A percentile compares a stretch with the other conserved stretches of the same genome.
phyloP scores from a whole-genome alignment of 1,284 basidiomycete species.

The Takashimella koratensis region DNA sequence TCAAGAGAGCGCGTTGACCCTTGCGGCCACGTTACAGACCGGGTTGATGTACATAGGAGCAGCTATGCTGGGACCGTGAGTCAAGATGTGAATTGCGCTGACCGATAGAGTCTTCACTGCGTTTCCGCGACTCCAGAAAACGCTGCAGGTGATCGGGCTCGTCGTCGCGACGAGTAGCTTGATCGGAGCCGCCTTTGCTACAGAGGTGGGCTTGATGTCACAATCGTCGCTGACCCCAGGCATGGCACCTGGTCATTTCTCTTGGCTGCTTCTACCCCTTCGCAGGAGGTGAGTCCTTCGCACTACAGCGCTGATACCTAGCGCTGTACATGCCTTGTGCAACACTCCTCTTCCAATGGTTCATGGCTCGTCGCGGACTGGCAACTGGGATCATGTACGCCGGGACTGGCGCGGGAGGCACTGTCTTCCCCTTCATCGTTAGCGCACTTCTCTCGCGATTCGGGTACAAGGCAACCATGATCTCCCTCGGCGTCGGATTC shows the following conservation, averaged over 20 bases:
- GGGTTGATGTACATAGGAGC: constrained; percentile 44
- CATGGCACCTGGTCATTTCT: constrained; percentile 45
- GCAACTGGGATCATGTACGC: constrained; percentile 46
- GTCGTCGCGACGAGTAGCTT: constrained; percentile 23
- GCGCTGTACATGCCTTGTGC: constrained; percentile 46
- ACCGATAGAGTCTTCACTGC: constrained; percentile 28
- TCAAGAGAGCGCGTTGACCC: constrained; percentile 19
- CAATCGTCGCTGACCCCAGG: constrained; percentile 9
- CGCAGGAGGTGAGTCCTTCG: constrained; percentile 25
- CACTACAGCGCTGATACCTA: background rate
- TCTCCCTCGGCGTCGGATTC: constrained; percentile 39
- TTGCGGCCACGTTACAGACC: constrained; percentile 44
- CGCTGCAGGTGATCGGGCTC: constrained; percentile 31
- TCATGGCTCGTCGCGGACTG: constrained; percentile 38
- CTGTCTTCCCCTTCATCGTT: constrained; percentile 44
- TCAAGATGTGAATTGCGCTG: background rate
- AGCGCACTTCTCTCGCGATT: constrained; percentile 36
- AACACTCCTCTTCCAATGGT: constrained; percentile 48
- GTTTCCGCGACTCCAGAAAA: constrained; percentile 27
- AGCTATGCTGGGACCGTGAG: constrained; percentile 40
- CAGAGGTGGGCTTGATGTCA: constrained; percentile 16
- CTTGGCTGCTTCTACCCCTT: constrained; percentile 44
- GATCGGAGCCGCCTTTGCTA: constrained; percentile 41
- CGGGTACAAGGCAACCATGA: constrained; percentile 47
- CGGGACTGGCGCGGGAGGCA: constrained; percentile 45